These are phyloP conservation scores for Phytophthora litchii DNA, from an alignment of 352 stramenopile genomes.

Conservation along the genomic window DNA sequence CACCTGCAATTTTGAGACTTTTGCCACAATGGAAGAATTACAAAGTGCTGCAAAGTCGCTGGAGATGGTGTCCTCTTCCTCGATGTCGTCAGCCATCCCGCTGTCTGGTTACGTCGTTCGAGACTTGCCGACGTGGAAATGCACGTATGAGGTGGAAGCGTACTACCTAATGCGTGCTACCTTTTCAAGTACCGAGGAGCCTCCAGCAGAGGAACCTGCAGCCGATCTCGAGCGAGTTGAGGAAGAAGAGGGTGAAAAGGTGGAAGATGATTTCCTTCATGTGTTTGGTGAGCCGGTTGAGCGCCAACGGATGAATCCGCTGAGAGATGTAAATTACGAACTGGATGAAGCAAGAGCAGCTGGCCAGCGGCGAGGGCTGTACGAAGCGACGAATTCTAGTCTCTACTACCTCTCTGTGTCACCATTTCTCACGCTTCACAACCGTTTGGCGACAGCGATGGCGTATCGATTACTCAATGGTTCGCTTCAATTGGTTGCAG, in stretches of 20 bases:
- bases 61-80: conserved; percentile 38
- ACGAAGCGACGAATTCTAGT: conserved; percentile 87
- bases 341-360: conserved; percentile 78
- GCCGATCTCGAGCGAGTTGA: conserved; percentile 41
- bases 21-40: conserved; percentile 73
- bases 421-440: conserved; percentile 86
- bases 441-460: conserved; percentile 80
- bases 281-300: conserved; percentile 63
- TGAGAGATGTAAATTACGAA: conserved; percentile 80
- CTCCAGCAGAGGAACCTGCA: conserved; percentile 21
- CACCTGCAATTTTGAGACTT: conserved; percentile 82
- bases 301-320: conserved; percentile 58
- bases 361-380: conserved; percentile 78
- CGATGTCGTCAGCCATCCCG: conserved; percentile 47
- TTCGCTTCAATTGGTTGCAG: conserved; percentile 83
- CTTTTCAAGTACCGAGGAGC: conserved; percentile 71
- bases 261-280: conserved; percentile 83
- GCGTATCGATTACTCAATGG: conserved; percentile 85
- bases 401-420: conserved; percentile 85
- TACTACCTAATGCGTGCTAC: conserved; percentile 89
- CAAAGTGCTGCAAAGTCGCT: conserved; percentile 52
- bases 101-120: conserved; percentile 84
- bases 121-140: conserved; percentile 87
- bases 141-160: conserved; percentile 88
- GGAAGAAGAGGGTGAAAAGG: conserved; percentile 69